Evolutionary conservation across 106 monocot species (phyloP).

Genomic region (Dendrobium chrysotoxum): DNA sequence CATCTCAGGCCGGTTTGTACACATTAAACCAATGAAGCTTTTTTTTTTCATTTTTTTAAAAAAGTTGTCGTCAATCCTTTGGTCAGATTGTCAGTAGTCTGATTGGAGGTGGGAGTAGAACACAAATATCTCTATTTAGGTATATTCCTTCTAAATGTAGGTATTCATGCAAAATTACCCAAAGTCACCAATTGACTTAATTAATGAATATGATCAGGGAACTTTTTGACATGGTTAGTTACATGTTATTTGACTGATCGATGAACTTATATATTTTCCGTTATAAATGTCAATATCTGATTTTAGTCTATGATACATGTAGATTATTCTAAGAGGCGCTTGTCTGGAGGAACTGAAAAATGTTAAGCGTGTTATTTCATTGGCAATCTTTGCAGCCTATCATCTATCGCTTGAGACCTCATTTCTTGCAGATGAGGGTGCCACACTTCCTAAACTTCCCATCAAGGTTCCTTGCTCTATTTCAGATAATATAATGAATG

Average conservation of each 20-base stretch:
- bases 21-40: no score
- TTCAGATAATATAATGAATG: constrained; percentile 2
- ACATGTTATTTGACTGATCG: background rate
- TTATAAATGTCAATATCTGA: background rate
- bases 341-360: constrained; percentile 63
- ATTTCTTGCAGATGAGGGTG: constrained; percentile 91
- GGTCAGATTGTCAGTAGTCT: no score
- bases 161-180: background rate
- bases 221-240: background rate
- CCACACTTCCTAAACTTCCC: constrained; percentile 46
- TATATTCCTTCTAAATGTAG: background rate
- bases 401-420: constrained; percentile 89
- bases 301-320: constrained; percentile 11
- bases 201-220: background rate
- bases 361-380: constrained; percentile 68
- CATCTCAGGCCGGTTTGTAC: no score
- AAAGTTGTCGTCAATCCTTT: no score
- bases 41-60: no score
- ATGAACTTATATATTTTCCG: background rate
- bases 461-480: background rate
- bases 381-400: constrained; percentile 90
- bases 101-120: no score
- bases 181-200: background rate
- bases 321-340: constrained; percentile 76
- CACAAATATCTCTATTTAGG: no score